phyloP scores from a whole-genome alignment of 305 asterid species.

The Fraxinus sp. region DNA sequence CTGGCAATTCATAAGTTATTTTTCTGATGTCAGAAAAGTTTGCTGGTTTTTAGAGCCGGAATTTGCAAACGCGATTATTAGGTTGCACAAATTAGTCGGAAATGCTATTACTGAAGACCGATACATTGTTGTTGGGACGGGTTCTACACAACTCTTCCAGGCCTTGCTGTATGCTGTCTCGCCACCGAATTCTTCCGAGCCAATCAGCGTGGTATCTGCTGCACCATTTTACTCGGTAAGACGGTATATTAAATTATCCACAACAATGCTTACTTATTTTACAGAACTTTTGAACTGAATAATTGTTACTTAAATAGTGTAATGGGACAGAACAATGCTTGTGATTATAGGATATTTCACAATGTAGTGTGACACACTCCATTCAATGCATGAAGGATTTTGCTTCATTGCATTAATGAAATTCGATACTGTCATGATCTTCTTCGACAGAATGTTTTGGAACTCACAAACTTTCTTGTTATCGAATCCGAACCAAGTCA shows the following conservation, averaged over 20 bases:
- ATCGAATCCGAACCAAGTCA: neutral
- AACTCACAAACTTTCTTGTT: neutral
- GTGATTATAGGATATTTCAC: neutral
- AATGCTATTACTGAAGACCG: constrained; percentile 70
- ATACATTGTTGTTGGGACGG: constrained; percentile 83
- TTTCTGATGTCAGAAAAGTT: constrained; percentile 56
- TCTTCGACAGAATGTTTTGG: neutral
- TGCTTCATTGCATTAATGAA: neutral
- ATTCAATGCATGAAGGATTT: constrained; percentile 1
- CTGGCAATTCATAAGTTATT: constrained; percentile 85
- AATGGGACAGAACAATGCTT: constrained; percentile 6
- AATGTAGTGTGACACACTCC: neutral
- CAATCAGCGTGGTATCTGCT: constrained; percentile 75
- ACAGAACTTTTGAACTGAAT: neutral
- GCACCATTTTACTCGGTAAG: constrained; percentile 91
- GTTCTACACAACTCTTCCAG: constrained; percentile 85
- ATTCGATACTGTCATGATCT: neutral
- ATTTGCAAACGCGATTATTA: constrained; percentile 53
- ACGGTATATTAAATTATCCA: neutral
- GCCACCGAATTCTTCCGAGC: constrained; percentile 54
- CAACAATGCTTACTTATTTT: neutral
- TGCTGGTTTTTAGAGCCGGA: constrained; percentile 94
- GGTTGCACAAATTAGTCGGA: constrained; percentile 76
- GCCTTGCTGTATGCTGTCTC: constrained; percentile 80
- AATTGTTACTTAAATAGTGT: neutral